A percentile compares a stretch with the other conserved stretches of the same genome.
These are phyloP conservation scores for Aspergillus sp. DNA, from an alignment of 2,329 filamentous ascomycete species.

Conservation along the genomic window DNA sequence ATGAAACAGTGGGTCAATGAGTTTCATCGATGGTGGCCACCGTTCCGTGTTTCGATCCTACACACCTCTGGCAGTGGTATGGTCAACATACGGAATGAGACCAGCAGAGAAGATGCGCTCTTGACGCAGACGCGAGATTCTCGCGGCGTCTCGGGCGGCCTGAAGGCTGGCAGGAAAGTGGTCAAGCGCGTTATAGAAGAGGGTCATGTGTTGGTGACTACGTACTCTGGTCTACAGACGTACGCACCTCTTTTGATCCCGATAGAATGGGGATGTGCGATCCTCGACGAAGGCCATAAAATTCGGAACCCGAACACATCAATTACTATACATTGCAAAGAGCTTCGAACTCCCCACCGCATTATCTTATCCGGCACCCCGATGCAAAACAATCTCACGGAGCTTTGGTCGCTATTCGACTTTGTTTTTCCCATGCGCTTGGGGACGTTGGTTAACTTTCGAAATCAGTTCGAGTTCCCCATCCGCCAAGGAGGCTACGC, in stretches of 20 bases:
- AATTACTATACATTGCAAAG: constrained; percentile 93
- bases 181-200: constrained; percentile 78
- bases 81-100: constrained; percentile 70
- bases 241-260: constrained; percentile 81
- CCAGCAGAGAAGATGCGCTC: constrained; percentile 62
- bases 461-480: constrained; percentile 87
- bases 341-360: constrained; percentile 83
- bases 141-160: constrained; percentile 49
- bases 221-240: constrained; percentile 91
- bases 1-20: constrained; percentile 98
- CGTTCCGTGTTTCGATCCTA: constrained; percentile 90
- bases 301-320: constrained; percentile 95
- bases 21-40: constrained; percentile 99
- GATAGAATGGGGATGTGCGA: constrained; percentile 87
- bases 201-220: constrained; percentile 92
- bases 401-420: constrained; percentile 96
- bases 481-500: constrained; percentile 93
- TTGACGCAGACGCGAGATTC: constrained; percentile 55
- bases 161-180: constrained; percentile 73
- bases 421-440: constrained; percentile 96
- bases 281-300: constrained; percentile 96
- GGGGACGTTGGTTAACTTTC: constrained; percentile 86
- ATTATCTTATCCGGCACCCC: constrained; percentile 95
- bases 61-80: constrained; percentile 96
- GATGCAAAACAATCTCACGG: constrained; percentile 94